Base-by-base conservation (phyloP, 202 grass and related monocot species). In the Zizania palustris region DNA sequence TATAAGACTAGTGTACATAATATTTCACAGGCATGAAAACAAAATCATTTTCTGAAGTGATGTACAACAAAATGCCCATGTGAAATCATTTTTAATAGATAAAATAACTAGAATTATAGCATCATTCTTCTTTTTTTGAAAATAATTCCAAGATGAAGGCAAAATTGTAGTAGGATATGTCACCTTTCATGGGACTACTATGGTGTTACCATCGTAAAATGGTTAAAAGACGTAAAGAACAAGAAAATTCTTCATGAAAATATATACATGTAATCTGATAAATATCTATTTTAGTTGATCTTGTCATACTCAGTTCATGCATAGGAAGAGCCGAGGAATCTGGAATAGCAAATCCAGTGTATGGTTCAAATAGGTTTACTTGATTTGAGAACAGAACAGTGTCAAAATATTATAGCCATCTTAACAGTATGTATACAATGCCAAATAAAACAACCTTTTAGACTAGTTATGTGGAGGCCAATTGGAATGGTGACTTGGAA, bases 311-410 rank as follows among this genome's bases (percentile, higher is more conserved):
- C 43, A 28, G 28, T 28, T 28, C 28, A 2, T 2, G 28, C 28
- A 28, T 10, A 34, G 28, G 14, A 63, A 72, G 5, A 43, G 10
- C 19, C n/a, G 20, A 43, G 65, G 20, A 53, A 19, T 53, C 49
- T 76, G 20, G 7, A 60, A 50, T 53, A 72, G 10, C 33, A 57
- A 76, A 71, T 42, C 21, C 64, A 76, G 33, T 37, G 48, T 66
- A 13, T 42, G 33, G 14, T 5, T 80, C 42, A 62, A 60, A 49
- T 50, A 13, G 28, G 28, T 28, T 28, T 28, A 28, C 28, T 28
- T 28, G 28, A 28, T 28, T 28, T 28, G 28, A 28, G 28, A 28
- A 28, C 28, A 71, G 43, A 50, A 45, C 4, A 71, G 34, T 39
- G 53, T 18, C 13, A 9, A 2, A 28, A 28, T 28, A 28, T 28